Conservation (phyloP, 2,329 filamentous ascomycete genomes). For the Fusarium nygamai region DNA sequence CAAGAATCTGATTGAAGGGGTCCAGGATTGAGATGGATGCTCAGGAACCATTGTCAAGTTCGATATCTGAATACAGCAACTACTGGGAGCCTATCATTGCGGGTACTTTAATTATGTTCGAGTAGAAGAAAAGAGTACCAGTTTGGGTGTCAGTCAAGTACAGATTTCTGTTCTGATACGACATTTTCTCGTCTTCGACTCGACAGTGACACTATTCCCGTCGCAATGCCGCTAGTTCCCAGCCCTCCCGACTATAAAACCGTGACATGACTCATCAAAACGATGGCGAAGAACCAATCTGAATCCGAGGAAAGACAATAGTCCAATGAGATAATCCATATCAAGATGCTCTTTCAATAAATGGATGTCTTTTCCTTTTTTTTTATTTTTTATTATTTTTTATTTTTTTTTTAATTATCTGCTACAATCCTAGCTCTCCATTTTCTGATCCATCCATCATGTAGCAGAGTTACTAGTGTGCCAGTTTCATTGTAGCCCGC, state of each 20-base stretch:
- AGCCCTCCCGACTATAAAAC: not conserved
- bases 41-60: not conserved
- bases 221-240: not conserved
- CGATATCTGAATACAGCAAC: not conserved
- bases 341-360: too few relatives aligned
- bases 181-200: not conserved
- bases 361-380: too few relatives aligned
- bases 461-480: not conserved
- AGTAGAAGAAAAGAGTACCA: not conserved
- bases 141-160: too few relatives aligned
- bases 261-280: not conserved
- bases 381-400: too few relatives aligned
- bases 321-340: too few relatives aligned
- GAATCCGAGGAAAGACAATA: not conserved
- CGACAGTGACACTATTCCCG: not conserved
- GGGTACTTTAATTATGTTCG: too few relatives aligned
- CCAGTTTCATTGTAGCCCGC: not conserved
- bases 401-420: not conserved
- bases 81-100: too few relatives aligned
- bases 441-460: not conserved
- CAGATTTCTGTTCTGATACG: not conserved
- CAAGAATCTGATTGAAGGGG: constrained; percentile 67
- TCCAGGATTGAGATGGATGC: not conserved
- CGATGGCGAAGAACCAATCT: not conserved
- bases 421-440: not conserved